These are phyloP conservation scores for Monsonia emarginata DNA, from an alignment of 441 rosid species.

Conservation along the genomic window DNA sequence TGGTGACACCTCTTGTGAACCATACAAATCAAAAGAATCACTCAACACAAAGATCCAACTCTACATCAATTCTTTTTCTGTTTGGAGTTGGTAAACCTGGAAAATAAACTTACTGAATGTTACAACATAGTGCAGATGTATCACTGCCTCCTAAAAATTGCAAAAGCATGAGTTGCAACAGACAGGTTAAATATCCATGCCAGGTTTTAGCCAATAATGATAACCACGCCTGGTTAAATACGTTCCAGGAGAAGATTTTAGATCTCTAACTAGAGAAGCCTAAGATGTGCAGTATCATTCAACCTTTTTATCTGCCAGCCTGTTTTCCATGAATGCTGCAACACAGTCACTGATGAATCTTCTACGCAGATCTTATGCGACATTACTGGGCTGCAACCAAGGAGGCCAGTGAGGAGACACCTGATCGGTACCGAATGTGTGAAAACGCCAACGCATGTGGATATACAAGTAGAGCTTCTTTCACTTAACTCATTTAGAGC, in stretches of 20 bases:
- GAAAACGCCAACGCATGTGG: slow-evolving; percentile 59
- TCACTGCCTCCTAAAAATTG: slow-evolving; percentile 1
- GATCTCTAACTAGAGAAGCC: slow-evolving; percentile 50
- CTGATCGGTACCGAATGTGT: slow-evolving; percentile 68
- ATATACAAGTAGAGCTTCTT: slow-evolving; percentile 32
- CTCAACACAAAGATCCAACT: slow-evolving; percentile 23
- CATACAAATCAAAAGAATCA: slow-evolving; percentile 34
- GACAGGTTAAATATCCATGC: slow-evolving; percentile 12
- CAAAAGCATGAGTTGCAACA: slow-evolving; percentile 16
- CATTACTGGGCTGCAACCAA: slow-evolving; percentile 70
- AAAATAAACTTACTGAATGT: slow-evolving; percentile 30
- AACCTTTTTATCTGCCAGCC: slow-evolving; percentile 89
- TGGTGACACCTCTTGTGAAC: slow-evolving; percentile 23
- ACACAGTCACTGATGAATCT: slow-evolving; percentile 77
- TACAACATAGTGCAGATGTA: slow-evolving; percentile 29
- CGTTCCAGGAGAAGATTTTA: slow-evolving; percentile 4
- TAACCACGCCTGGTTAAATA: slow-evolving; percentile 3
- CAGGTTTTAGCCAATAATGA: slow-evolving; percentile 15
- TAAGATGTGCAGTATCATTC: slow-evolving; percentile 77
- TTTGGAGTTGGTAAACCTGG: slow-evolving; percentile 22
- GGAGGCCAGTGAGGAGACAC: slow-evolving; percentile 70
- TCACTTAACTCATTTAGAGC: slow-evolving; percentile 32
- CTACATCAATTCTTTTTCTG: slow-evolving; percentile 17
- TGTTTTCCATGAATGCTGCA: slow-evolving; percentile 67
- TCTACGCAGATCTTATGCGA: slow-evolving; percentile 63